Base-by-base conservation (phyloP, 1,284 basidiomycete genomes). In the Cryptococcus maquisensis region DNA sequence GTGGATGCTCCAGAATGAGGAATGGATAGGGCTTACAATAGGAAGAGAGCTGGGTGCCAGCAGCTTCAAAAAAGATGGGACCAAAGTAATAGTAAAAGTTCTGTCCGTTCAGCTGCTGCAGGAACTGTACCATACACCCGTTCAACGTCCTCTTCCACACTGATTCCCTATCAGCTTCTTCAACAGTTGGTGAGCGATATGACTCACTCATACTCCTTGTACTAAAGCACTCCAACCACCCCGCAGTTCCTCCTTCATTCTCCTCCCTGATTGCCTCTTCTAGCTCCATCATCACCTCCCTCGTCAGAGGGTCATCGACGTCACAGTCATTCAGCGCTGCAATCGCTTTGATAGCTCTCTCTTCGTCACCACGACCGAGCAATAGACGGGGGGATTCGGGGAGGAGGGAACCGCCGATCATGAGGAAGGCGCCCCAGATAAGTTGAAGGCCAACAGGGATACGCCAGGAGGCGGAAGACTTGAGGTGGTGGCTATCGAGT, bases 61-160 rank as follows among this genome's bases (percentile, higher is more conserved):
- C 85, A 56, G 81, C 84, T 69, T 86, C 78, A 79, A 90, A 90
- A 80, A 91, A 90, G 0, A 85, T 86, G 54, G 89, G 86, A 10
- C 87, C 87, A 28, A 47, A 28, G 35, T 49, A 49, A 37, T 55
- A 51, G 44, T 55, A 55, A n/a, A 55, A 55, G 43, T 51, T 55
- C 49, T 75, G 72, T 23, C 70, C 75, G 52, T 71, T 87, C 35
- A 90, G 75, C 63, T 90, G 87, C 63, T 89, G 87, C 49, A 89
- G 83, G 66, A 88, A 87, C 68, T 88, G 86, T 37, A 90, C 73
- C 84, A 88, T 86, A 83, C 88, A 88, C 12, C 62, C 62, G 36
- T 61, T 61, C 47, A 63, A 37, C 9, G 62, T 63, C 32, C 62
- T 37, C 51, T 56, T 61, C 59, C 56, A 61, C 62, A 63, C 55